These are phyloP conservation scores for Citrullus mucosospermus DNA, from an alignment of 306 rosid species.

Conservation along the genomic window DNA sequence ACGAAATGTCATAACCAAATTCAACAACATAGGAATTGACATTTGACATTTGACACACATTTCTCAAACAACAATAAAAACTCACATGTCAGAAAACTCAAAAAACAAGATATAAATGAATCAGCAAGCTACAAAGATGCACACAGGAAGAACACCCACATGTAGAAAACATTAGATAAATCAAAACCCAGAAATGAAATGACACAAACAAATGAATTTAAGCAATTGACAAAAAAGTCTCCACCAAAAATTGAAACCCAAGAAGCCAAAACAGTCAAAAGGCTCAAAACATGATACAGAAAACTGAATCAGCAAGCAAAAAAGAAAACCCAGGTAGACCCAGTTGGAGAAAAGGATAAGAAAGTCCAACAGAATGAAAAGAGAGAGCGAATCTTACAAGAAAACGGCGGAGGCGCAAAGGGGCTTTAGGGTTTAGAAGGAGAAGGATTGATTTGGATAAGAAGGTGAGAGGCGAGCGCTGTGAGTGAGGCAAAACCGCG, in stretches of 20 bases:
- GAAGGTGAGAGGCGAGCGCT: constrained; percentile 4
- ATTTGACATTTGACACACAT: not conserved
- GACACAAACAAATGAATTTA: not conserved
- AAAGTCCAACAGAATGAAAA: not conserved
- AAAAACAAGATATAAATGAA: not conserved
- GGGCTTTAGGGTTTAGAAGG: constrained; percentile 14
- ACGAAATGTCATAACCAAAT: not conserved
- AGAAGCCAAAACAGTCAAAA: not conserved
- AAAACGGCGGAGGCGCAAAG: constrained; percentile 10
- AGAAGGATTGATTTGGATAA: constrained; percentile 18
- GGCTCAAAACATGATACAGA: not conserved
- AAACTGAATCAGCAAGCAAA: not conserved
- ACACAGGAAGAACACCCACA: not conserved
- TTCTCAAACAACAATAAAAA: not conserved
- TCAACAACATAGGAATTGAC: not conserved
- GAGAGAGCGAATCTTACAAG: constrained; percentile 7
- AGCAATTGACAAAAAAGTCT: not conserved
- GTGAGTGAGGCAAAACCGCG: not conserved
- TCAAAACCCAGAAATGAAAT: constrained; percentile 1
- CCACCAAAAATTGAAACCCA: not conserved
- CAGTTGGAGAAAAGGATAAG: not conserved
- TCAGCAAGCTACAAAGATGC: not conserved
- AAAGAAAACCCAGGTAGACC: not conserved
- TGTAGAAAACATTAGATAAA: not conserved
- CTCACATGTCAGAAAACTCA: not conserved